Evolutionary conservation across 1,139 yeast species (phyloP).

Genomic region (Lodderomyces parapsilosis): DNA sequence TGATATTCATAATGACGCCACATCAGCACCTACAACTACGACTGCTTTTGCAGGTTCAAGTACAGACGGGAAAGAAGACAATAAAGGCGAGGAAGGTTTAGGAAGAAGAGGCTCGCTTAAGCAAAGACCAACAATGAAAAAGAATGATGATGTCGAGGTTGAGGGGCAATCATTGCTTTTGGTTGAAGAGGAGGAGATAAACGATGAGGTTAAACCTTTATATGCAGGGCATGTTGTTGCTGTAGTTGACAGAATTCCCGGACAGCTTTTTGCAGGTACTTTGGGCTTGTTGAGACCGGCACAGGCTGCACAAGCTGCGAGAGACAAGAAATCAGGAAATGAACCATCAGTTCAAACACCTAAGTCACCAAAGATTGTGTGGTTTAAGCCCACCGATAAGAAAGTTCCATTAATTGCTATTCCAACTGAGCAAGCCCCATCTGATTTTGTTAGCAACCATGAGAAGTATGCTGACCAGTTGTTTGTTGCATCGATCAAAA

Average conservation of each 20-base stretch:
- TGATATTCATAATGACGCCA: constrained; percentile 71
- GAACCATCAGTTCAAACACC: constrained; percentile 50
- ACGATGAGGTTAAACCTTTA: constrained; percentile 87
- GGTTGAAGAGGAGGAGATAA: constrained; percentile 94
- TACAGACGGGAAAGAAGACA: constrained; percentile 13
- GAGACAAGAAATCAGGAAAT: constrained; percentile 59
- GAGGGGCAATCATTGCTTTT: constrained; percentile 92
- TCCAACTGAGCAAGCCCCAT: constrained; percentile 97
- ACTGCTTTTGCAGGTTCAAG: constrained; percentile 19
- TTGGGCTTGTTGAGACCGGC: constrained; percentile 93
- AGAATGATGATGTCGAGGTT: constrained; percentile 96
- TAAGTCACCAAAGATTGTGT: constrained; percentile 86
- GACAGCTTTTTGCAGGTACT: constrained; percentile 92
- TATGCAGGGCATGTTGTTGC: constrained; percentile 99
- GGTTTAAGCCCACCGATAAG: constrained; percentile 98
- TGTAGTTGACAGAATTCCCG: constrained; percentile 94
- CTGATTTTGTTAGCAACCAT: constrained; percentile 90
- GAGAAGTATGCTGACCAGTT: constrained; percentile 77
- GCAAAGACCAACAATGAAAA: constrained; percentile 97
- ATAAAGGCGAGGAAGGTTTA: constrained; percentile 33
- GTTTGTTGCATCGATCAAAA: constrained; percentile 91
- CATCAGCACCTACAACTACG: constrained; percentile 39
- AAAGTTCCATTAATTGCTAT: constrained; percentile 97
- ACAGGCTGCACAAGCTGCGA: constrained; percentile 86
- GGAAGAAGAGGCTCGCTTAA: constrained; percentile 88